Conservation (phyloP, 2,329 filamentous ascomycete genomes). For the Aschersonia sp. region DNA sequence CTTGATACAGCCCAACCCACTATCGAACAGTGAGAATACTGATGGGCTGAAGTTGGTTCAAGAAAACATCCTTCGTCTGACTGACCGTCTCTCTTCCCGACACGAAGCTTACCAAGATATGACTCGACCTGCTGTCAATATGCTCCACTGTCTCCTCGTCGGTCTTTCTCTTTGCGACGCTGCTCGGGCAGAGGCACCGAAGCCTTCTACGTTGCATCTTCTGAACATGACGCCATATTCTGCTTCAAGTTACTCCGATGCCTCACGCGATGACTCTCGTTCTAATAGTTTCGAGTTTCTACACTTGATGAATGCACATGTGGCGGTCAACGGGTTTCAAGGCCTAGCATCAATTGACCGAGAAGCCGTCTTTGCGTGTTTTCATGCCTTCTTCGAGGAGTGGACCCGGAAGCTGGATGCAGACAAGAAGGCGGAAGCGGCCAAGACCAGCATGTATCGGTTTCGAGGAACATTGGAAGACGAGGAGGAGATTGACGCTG, state of each 20-base stretch:
- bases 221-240: slow-evolving; percentile 39
- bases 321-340: slow-evolving; percentile 31
- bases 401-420: slow-evolving; percentile 67
- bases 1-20: slow-evolving; percentile 7
- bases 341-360: slow-evolving; percentile 27
- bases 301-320: slow-evolving; percentile 16
- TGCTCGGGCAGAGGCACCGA: slow-evolving; percentile 25
- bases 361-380: slow-evolving; percentile 45
- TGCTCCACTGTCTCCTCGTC: slow-evolving; percentile 65
- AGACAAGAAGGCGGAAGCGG: slow-evolving; percentile 62
- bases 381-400: slow-evolving; percentile 60
- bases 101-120: slow-evolving; percentile 80
- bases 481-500: slow-evolving; percentile 57
- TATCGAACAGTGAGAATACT: slow-evolving; percentile 7
- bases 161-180: slow-evolving; percentile 50
- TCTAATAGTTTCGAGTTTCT: slow-evolving; percentile 28
- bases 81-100: slow-evolving; percentile 50
- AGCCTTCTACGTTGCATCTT: slow-evolving; percentile 21
- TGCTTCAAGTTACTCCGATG: slow-evolving; percentile 25
- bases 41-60: slow-evolving; percentile 33
- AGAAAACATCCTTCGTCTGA: slow-evolving; percentile 50
- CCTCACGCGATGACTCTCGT: slow-evolving; percentile 7
- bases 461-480: slow-evolving; percentile 69
- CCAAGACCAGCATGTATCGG: slow-evolving; percentile 64
- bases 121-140: slow-evolving; percentile 59